Conservation (phyloP, 768 basidiomycete species). For the Macrolepiota albuminosa region DNA sequence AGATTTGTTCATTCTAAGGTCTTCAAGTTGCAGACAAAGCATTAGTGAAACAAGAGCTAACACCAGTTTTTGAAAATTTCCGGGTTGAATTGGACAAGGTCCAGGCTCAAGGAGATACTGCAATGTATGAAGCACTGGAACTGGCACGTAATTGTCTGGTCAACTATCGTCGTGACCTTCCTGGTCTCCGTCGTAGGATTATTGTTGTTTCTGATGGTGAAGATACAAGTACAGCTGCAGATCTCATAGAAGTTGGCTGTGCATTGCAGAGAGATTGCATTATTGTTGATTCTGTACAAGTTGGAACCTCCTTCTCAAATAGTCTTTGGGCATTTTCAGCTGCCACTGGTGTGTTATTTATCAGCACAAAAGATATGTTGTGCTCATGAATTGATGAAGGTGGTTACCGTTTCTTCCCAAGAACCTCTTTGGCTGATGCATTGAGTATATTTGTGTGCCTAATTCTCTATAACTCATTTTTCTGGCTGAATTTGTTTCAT, state of each 20-base stretch:
- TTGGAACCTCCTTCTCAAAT: background rate
- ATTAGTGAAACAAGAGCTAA: background rate
- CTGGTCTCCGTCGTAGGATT: background rate
- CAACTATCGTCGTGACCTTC: background rate
- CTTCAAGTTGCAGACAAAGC: background rate
- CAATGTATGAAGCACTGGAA: background rate
- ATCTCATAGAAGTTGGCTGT: background rate
- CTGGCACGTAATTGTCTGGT: background rate
- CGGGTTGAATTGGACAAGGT: background rate
- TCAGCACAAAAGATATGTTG: background rate
- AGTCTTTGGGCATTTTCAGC: background rate
- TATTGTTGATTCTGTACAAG: background rate
- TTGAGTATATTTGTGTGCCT: background rate
- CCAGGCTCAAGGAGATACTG: background rate
- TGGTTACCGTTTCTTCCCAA: background rate
- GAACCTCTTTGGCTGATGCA: background rate
- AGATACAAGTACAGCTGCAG: background rate
- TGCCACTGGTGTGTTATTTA: background rate
- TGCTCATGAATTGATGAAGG: background rate
- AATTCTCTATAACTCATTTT: background rate
- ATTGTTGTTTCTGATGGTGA: background rate
- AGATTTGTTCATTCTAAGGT: background rate
- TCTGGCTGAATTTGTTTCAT: background rate
- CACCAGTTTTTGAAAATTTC: background rate
- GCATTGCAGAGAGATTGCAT: background rate